Conservation (phyloP, 1,139 yeast genomes). For the Kodamaea suecica region DNA sequence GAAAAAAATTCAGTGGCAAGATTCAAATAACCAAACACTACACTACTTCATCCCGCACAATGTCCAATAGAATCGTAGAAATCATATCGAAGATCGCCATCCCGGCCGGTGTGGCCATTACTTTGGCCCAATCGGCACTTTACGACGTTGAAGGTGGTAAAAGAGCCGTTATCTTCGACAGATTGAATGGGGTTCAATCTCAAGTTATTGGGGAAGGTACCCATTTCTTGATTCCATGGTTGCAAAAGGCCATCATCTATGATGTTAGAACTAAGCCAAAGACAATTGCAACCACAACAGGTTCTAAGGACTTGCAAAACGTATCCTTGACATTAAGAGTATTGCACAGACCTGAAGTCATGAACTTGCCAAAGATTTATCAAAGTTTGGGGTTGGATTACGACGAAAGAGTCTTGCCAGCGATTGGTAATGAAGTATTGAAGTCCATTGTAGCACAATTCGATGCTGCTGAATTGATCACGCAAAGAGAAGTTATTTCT, state of each 20-base stretch:
- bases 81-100: slow-evolving; percentile 52
- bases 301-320: slow-evolving; percentile 95
- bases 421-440: slow-evolving; percentile 93
- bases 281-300: slow-evolving; percentile 91
- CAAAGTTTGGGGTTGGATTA: slow-evolving; percentile 92
- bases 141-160: slow-evolving; percentile 96
- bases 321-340: slow-evolving; percentile 92
- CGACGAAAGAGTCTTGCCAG: slow-evolving; percentile 94
- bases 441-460: slow-evolving; percentile 97
- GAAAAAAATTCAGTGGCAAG: slow-evolving; percentile 11
- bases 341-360: slow-evolving; percentile 89
- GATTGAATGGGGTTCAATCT: slow-evolving; percentile 84
- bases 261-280: slow-evolving; percentile 93
- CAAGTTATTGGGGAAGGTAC: slow-evolving; percentile 94
- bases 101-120: slow-evolving; percentile 65
- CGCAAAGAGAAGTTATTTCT: slow-evolving; percentile 94
- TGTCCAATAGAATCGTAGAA: slow-evolving; percentile 42
- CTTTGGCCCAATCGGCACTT: slow-evolving; percentile 68
- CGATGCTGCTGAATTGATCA: slow-evolving; percentile 94
- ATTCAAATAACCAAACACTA: too few relatives aligned
- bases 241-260: slow-evolving; percentile 83
- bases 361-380: slow-evolving; percentile 74
- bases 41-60: slow-evolving; percentile 9
- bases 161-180: slow-evolving; percentile 92
- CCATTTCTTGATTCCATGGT: slow-evolving; percentile 93